Percentiles rank a stretch among this genome's conserved stretches.
These are phyloP conservation scores for Suhomyces panamericanus DNA, from an alignment of 1,139 yeast genomes.

Conservation along the genomic window DNA sequence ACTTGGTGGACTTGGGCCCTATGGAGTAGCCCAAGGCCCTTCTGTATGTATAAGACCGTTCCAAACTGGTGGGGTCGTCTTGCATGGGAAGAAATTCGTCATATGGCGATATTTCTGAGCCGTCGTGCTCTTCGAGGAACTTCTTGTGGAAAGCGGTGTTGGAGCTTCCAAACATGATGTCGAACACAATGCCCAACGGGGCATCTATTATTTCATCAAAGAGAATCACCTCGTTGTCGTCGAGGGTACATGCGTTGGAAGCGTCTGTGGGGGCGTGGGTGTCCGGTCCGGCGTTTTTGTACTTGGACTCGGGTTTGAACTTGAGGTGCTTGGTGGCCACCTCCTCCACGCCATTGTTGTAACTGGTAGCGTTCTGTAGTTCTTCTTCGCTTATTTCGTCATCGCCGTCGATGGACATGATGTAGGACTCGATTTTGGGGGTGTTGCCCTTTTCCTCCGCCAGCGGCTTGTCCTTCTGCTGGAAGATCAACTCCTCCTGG, in stretches of 20 bases:
- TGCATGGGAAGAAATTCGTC: constrained; percentile 37
- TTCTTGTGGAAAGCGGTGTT: constrained; percentile 41
- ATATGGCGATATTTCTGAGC: constrained; percentile 46
- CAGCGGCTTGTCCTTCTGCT: constrained; percentile 1
- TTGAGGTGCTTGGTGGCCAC: constrained; percentile 21
- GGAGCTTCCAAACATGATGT: constrained; percentile 46
- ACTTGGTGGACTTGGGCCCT: constrained; percentile 59
- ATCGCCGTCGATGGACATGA: constrained; percentile 28
- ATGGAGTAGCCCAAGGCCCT: constrained; percentile 52
- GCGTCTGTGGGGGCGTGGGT: constrained; percentile 36
- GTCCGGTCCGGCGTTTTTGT: constrained; percentile 44
- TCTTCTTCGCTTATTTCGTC: constrained; percentile 9
- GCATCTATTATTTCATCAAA: constrained; percentile 39
- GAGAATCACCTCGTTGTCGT: constrained; percentile 34
- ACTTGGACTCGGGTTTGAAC: constrained; percentile 33
- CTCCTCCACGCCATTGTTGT: not conserved
- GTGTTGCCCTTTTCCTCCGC: constrained; percentile 4
- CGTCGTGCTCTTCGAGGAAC: constrained; percentile 47
- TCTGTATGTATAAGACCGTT: constrained; percentile 44
- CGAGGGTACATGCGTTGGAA: constrained; percentile 17
- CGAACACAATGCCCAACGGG: constrained; percentile 52
- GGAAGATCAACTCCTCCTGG: constrained; percentile 18
- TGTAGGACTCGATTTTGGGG: constrained; percentile 21
- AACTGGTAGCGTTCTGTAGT: not conserved
- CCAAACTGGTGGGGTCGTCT: constrained; percentile 31